A percentile compares a stretch with the other conserved stretches of the same genome.
phyloP scores from a whole-genome alignment of 2,329 filamentous ascomycete genomes.

The Diaporthe sp. region DNA sequence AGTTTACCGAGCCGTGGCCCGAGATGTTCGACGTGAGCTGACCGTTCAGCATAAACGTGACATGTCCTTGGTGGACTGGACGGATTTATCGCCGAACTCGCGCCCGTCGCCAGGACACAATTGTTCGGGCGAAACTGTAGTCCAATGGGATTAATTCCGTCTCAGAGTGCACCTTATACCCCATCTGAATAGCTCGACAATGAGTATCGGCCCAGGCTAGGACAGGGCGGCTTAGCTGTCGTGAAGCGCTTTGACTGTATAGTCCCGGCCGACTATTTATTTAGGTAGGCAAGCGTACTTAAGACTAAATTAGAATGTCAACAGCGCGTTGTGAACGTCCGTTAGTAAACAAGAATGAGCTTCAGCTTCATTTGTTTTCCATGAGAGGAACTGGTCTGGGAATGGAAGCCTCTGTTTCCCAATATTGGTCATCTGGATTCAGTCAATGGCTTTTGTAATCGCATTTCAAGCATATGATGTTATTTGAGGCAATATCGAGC shows the following conservation, averaged over 20 bases:
- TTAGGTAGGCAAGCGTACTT: not conserved
- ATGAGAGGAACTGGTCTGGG: not conserved
- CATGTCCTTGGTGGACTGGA: not conserved
- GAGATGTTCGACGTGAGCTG: not conserved
- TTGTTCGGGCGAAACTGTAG: not conserved
- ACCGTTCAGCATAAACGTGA: not conserved
- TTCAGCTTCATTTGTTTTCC: not conserved
- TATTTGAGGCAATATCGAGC: not conserved
- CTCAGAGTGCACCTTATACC: not conserved
- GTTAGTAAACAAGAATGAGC: not conserved
- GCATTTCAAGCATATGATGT: not conserved
- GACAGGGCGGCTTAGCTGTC: not conserved
- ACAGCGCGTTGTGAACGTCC: not conserved
- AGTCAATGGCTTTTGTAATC: not conserved
- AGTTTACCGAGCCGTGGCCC: not conserved
- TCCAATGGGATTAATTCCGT: not conserved
- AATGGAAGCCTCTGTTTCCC: no score
- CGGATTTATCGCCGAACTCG: not conserved
- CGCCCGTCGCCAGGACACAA: not conserved
- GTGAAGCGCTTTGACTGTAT: not conserved
- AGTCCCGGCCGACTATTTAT: not conserved
- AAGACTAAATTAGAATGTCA: slow-evolving; percentile 2
- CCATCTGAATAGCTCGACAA: not conserved
- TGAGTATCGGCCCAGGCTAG: not conserved
- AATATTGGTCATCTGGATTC: not conserved